phyloP scores from a whole-genome alignment of 1,139 yeast genomes.

The Yamadazyma trypodendri region DNA sequence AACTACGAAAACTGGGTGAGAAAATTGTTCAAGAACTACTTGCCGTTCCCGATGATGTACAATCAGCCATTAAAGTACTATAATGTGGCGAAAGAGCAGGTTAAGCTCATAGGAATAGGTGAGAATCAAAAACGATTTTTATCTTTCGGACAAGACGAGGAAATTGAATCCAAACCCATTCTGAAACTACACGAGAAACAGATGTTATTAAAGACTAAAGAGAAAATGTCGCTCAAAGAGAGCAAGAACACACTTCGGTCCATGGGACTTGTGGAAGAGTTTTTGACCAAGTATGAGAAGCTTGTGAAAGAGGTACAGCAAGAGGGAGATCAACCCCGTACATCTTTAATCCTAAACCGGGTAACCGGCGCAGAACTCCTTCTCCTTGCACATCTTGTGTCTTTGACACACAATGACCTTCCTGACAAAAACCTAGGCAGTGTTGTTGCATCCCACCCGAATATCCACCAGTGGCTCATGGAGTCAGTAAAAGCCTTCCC shows the following conservation, averaged over 20 bases:
- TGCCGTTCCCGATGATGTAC: conserved; percentile 88
- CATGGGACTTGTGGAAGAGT: conserved; percentile 38
- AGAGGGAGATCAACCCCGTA: neutral
- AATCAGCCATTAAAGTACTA: conserved; percentile 63
- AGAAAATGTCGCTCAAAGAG: conserved; percentile 43
- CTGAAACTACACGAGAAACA: conserved; percentile 52
- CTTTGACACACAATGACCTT: conserved; percentile 32
- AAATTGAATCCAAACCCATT: conserved; percentile 37
- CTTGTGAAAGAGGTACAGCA: conserved; percentile 9
- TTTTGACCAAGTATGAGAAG: conserved; percentile 26
- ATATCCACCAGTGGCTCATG: conserved; percentile 6
- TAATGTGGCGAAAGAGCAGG: conserved; percentile 48
- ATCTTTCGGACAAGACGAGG: conserved; percentile 21
- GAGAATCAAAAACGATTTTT: conserved; percentile 30
- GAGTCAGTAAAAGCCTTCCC: neutral
- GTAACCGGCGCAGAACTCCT: conserved; percentile 11
- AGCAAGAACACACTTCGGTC: conserved; percentile 54
- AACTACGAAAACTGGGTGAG: conserved; percentile 70
- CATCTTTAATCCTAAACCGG: neutral
- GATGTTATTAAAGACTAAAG: conserved; percentile 42
- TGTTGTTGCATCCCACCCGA: conserved; percentile 4
- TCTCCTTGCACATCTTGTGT: conserved; percentile 34
- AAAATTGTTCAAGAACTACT: conserved; percentile 52
- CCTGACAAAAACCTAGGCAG: conserved; percentile 43
- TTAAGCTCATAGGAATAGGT: conserved; percentile 37